These are phyloP conservation scores for Hygrocybe punicea DNA, from an alignment of 768 basidiomycete genomes.

Conservation along the genomic window DNA sequence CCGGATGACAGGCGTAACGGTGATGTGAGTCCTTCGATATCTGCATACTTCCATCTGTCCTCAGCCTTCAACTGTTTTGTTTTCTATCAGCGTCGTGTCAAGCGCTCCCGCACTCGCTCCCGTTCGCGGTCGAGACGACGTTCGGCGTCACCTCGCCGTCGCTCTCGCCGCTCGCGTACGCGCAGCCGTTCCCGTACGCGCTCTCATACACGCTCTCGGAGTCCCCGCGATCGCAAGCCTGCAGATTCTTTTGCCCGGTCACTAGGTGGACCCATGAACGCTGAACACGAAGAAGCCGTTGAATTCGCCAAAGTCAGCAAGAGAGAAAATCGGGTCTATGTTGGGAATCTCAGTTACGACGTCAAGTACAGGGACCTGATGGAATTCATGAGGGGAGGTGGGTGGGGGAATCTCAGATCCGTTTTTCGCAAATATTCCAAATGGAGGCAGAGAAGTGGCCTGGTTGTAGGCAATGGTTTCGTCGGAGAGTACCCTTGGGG, in stretches of 20 bases:
- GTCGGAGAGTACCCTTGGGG: conserved; percentile 26
- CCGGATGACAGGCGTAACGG: conserved; percentile 72
- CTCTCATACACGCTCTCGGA: conserved; percentile 61
- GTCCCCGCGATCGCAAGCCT: conserved; percentile 55
- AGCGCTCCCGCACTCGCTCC: conserved; percentile 64
- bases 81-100: conserved; percentile 50
- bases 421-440: conserved; percentile 48
- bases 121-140: conserved; percentile 71
- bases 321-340: conserved; percentile 97
- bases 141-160: conserved; percentile 61
- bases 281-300: conserved; percentile 87
- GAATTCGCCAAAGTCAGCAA: conserved; percentile 96
- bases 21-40: conserved; percentile 50
- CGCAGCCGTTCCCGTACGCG: conserved; percentile 52
- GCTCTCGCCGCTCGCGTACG: conserved; percentile 51
- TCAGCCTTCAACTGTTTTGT: neutral
- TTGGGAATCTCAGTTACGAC: conserved; percentile 98
- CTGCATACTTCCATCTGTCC: neutral
- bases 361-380: conserved; percentile 98
- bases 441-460: conserved; percentile 32
- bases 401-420: conserved; percentile 75
- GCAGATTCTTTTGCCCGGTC: conserved; percentile 71
- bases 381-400: conserved; percentile 99
- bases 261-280: conserved; percentile 86
- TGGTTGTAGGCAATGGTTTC: conserved; percentile 23